These are phyloP conservation scores for Pholiota adiposa DNA, from an alignment of 1,284 basidiomycete genomes.

Conservation along the genomic window DNA sequence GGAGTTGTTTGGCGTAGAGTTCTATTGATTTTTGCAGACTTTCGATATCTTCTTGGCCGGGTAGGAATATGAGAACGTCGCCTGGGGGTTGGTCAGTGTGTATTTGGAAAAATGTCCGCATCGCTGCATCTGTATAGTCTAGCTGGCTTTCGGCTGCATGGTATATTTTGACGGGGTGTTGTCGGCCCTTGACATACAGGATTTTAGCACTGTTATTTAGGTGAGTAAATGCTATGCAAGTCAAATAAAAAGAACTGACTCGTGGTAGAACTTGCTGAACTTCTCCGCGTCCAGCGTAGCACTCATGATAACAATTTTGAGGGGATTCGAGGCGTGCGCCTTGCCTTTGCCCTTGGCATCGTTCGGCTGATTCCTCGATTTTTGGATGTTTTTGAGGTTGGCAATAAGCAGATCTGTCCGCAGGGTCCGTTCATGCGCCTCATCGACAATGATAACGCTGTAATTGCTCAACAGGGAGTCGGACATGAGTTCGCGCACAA, in stretches of 20 bases:
- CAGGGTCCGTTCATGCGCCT: slow-evolving; percentile 96
- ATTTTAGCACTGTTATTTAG: slow-evolving; percentile 69
- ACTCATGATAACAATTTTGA: slow-evolving; percentile 97
- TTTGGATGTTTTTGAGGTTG: slow-evolving; percentile 87
- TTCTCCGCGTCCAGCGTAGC: slow-evolving; percentile 95
- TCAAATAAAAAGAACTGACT: slow-evolving; percentile 49
- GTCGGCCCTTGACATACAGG: slow-evolving; percentile 90
- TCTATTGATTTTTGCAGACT: slow-evolving; percentile 77
- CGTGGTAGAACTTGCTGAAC: slow-evolving; percentile 87
- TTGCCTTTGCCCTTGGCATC: slow-evolving; percentile 47
- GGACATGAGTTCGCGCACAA: slow-evolving; percentile 87
- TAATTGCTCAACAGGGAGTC: slow-evolving; percentile 84
- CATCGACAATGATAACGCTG: slow-evolving; percentile 92
- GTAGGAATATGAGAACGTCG: slow-evolving; percentile 93
- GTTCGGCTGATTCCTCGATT: slow-evolving; percentile 57
- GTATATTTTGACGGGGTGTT: slow-evolving; percentile 87
- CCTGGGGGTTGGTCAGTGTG: slow-evolving; percentile 82
- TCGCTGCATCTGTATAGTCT: slow-evolving; percentile 90
- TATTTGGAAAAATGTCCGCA: slow-evolving; percentile 91
- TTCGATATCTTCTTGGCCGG: slow-evolving; percentile 98
- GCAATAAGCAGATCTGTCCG: slow-evolving; percentile 95
- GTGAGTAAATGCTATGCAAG: not conserved
- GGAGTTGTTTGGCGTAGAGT: slow-evolving; percentile 67
- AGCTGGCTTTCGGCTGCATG: slow-evolving; percentile 74
- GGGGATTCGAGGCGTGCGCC: slow-evolving; percentile 41